Percentiles rank a stretch among this genome's conserved stretches.
phyloP scores from a whole-genome alignment of 1,284 basidiomycete species.

The Sanghuangporus weigelae region DNA sequence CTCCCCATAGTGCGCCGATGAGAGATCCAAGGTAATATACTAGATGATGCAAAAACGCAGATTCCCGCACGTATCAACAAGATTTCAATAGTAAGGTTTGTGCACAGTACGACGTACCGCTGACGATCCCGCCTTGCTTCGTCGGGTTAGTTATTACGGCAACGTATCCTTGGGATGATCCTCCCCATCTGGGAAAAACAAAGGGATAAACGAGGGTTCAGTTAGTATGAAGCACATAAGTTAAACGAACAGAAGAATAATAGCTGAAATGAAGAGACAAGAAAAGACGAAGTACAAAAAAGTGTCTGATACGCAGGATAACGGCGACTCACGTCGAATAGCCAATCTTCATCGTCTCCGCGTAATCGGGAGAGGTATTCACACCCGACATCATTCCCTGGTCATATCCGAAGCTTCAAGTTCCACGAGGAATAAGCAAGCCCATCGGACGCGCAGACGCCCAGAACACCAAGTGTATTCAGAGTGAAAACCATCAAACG shows the following conservation, averaged over 20 bases:
- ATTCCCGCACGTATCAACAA: neutral
- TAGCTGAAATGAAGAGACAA: neutral
- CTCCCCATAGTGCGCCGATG: slow-evolving; percentile 43
- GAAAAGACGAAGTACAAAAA: neutral
- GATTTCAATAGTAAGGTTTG: slow-evolving; percentile 1
- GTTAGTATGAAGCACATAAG: neutral
- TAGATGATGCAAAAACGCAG: slow-evolving; percentile 7
- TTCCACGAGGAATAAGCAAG: slow-evolving; percentile 22
- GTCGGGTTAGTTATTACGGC: slow-evolving; percentile 45
- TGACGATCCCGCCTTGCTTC: slow-evolving; percentile 47
- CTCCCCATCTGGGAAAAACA: slow-evolving; percentile 30
- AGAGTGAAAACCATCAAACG: no score
- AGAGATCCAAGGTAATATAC: slow-evolving; percentile 46
- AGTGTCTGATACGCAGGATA: neutral
- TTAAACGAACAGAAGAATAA: neutral
- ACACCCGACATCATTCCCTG: slow-evolving; percentile 55
- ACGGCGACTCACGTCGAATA: slow-evolving; percentile 30
- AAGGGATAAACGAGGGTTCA: neutral
- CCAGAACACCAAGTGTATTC: neutral
- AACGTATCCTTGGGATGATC: slow-evolving; percentile 41
- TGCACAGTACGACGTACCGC: slow-evolving; percentile 29
- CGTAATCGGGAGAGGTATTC: slow-evolving; percentile 45
- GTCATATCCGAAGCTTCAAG: slow-evolving; percentile 49
- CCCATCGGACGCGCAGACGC: neutral
- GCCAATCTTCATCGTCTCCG: slow-evolving; percentile 38